Base-by-base conservation (phyloP, 805 yeast genomes). In the Cyberlindnera mycetangii region DNA sequence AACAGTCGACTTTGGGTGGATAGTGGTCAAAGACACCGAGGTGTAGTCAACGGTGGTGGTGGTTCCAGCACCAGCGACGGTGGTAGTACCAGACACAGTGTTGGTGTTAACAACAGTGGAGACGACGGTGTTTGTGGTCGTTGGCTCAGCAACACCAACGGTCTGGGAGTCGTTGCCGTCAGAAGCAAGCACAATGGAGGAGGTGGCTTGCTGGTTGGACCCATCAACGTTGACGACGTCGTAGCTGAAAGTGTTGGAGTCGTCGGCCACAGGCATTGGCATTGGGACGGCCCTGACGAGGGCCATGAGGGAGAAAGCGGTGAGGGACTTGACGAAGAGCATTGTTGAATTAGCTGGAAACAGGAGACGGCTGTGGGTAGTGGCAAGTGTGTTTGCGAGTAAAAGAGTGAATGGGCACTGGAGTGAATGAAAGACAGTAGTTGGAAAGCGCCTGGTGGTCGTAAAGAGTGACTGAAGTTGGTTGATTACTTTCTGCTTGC, bases 191-290 rank as follows among this genome's bases (percentile, higher is more conserved):
- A 40, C 41, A 15, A 55, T 22, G 24, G 55, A 49, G 19, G 54
- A 51, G 28, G 62, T 57, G 35, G 56, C 44, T 40, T 51, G 53
- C 22, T 48, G 44, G 47, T 57, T 51, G 38, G 60, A 54, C 28
- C 61, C 62, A 44, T 59, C 64, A 28, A 51, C 62, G 38, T 59
- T 58, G 28, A 59, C 55, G 38, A 58, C 58, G 16, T 54, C 53
- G 40, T 58, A 58, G 19, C 47, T 48, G 52, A 41, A 59, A 20
- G 56, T 54, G 42, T 45, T 28, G 20, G 48, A 28, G 22, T 39
- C 48, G n/a, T 44, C 51, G 21, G 60, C 53, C 3, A 17, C 25
- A 20, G 59, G 55, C 17, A 48, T 17, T 16, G 58, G 55, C 21
- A 42, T 42, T 20, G 62, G 60, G 19, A 41, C 41, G 31, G 62